Evolutionary conservation across 2,329 filamentous ascomycete genomes (phyloP), one percentile per base, ranked within the genome.

Genomic region (Fusarium verticillioides): DNA sequence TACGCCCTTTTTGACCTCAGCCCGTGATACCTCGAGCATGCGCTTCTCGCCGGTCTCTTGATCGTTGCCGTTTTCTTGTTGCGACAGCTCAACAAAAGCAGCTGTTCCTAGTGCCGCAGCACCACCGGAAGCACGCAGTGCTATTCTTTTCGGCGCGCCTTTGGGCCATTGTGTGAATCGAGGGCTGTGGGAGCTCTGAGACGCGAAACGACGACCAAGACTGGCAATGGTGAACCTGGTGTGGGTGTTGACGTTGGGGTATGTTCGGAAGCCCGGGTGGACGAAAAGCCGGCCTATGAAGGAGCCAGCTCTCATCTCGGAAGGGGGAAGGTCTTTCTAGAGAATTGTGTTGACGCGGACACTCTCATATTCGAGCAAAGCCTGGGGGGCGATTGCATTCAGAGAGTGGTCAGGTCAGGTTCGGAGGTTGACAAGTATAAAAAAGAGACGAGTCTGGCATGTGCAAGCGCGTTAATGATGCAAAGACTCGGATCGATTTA

Each of bases 11-110:
- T 87, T 86, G 40, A 97, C 89, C 83, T 98, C 96, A 62, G 91
- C 85, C 46, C 93, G 87, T 42, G 95, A 98, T 5, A 88, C 90
- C 80, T 95, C 90, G 19, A 98, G 88, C 96, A 98, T 98, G 73
- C 94, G 92, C 82, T 89, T 89, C 83, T 98, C 95, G 32, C 90
- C 89, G 6, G 95, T 97, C 78, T 92, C 80, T 23, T 85, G 81
- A 7, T 83, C 80, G 46, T 82, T 84, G 42, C 75, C 81, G 71
- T 89, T 87, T 46, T 90, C 86, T 68, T 86, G 81, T 75, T 90
- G 87, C 8, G 89, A 88, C 11, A 91, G 80, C 75, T 87, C 84
- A 47, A 91, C 84, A 78, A 92, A 92, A 3, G 86, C 85, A 0
- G 86, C 85, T 0, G 89, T 88, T 12, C 86, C 89, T 15, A 91